Evolutionary conservation across 306 rosid species (phyloP).

Genomic region (Corylus americana): DNA sequence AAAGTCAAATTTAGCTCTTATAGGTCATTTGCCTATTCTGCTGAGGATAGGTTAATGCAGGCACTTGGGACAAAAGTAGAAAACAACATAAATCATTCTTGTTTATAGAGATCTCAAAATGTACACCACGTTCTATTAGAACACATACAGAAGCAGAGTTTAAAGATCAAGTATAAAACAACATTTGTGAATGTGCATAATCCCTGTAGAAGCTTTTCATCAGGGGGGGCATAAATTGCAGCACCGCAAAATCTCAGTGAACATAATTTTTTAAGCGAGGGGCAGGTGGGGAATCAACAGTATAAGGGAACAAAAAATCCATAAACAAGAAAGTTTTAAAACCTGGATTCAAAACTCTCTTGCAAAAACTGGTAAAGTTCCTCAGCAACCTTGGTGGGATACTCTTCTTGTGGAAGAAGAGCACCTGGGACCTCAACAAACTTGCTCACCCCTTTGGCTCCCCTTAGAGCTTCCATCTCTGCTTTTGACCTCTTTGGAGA

Average conservation of each 20-base stretch:
- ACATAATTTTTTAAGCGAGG: background rate
- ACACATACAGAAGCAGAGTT: background rate
- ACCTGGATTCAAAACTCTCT: conserved; percentile 41
- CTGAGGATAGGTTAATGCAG: background rate
- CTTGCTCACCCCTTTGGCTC: conserved; percentile 82
- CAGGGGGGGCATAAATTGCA: background rate
- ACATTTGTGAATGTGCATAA: background rate
- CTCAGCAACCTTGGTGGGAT: conserved; percentile 67
- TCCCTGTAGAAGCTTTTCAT: conserved; percentile 32
- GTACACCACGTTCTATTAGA: no score
- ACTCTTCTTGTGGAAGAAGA: conserved; percentile 97
- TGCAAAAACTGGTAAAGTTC: conserved; percentile 80
- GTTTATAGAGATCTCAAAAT: background rate
- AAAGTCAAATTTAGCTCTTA: no score
- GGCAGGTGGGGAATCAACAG: background rate
- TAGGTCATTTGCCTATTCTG: no score
- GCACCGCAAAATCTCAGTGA: background rate
- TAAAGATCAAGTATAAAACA: background rate
- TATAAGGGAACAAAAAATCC: background rate
- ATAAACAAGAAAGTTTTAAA: conserved; percentile 16
- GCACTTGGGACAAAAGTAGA: background rate
- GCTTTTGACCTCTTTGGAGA: conserved; percentile 95
- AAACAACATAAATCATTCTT: background rate
- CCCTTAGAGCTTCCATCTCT: conserved; percentile 92
- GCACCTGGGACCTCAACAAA: conserved; percentile 91